Base-by-base conservation (phyloP, 495 filamentous ascomycete species). In the Podospora appendiculata region DNA sequence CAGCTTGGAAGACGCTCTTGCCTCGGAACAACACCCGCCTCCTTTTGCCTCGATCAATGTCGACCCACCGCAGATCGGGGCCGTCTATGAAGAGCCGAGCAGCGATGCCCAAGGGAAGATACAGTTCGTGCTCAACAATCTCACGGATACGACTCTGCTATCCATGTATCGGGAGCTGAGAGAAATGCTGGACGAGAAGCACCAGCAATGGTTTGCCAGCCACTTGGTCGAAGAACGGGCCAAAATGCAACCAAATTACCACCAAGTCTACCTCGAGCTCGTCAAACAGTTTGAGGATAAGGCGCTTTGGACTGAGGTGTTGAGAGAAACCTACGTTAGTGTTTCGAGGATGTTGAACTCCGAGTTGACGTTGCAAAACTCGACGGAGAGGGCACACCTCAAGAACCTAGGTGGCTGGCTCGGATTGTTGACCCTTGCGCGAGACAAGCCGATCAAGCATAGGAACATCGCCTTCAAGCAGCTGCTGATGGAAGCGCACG, bases 391-490 rank as follows among this genome's bases (percentile, higher is more conserved):
- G 54, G 80, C 80, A 9, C 87, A 95, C 58, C 72, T 99, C 33
- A 97, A 96, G 66, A 95, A 94, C 62, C 73, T 99, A 8, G 91
- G 86, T 41, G 79, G 79, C 41, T 99, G 93, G 93, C 80, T 99
- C 32, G 93, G 93, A 4, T 88, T 90, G 16, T 70, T 99, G 61
- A 99, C 93, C 7, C 81, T 99, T 51, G 93, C 92, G 11, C 85
- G 90, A 52, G 87, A 99, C 66, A 91, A 94, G 65, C 92, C 93
- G 8, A 91, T 99, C 70, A 92, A 91, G 68, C 90, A 93, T 66
- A 91, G 85, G 66, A 94, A 96, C 70, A 90, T 99, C 45, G 93
- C 91, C 2, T 97, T 99, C 79, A 91, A 91, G 64, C 89, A 95
- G 54, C 76, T 99, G 7, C 81, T 99, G 8, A 80, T 95, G 48